These are phyloP conservation scores for Trametes gibbosa DNA, from an alignment of 768 basidiomycete genomes.

Conservation along the genomic window DNA sequence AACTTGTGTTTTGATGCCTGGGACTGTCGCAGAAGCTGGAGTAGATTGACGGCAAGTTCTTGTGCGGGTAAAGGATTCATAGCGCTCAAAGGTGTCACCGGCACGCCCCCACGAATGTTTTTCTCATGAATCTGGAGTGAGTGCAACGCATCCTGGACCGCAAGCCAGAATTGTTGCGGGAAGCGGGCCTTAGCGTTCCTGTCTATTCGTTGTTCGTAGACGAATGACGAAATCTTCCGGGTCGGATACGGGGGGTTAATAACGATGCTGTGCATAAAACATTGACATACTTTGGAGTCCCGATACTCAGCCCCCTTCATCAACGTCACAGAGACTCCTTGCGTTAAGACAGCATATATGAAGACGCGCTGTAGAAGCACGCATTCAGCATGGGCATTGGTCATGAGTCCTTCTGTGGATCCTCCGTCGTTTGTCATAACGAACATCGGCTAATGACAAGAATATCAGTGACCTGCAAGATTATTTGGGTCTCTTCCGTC, in stretches of 20 bases:
- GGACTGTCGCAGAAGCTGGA: not conserved
- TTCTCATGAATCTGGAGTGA: slow-evolving; percentile 16
- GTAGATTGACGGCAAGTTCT: not conserved
- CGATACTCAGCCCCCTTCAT: slow-evolving; percentile 56
- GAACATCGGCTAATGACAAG: slow-evolving; percentile 57
- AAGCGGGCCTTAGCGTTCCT: slow-evolving; percentile 17
- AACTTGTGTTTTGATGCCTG: not conserved
- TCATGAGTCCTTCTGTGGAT: slow-evolving; percentile 12
- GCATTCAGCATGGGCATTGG: slow-evolving; percentile 22
- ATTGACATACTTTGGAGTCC: slow-evolving; percentile 53
- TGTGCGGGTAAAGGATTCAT: not conserved
- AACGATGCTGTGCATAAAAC: too few species aligned
- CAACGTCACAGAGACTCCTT: slow-evolving; percentile 48
- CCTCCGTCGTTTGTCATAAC: slow-evolving; percentile 57
- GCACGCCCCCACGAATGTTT: not conserved
- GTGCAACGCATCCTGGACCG: slow-evolving; percentile 10
- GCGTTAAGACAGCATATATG: slow-evolving; percentile 46
- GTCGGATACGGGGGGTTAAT: not conserved
- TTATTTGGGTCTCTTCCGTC: too few species aligned
- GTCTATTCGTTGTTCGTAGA: slow-evolving; percentile 39
- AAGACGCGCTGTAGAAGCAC: slow-evolving; percentile 49
- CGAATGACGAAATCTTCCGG: slow-evolving; percentile 66
- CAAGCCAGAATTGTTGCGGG: slow-evolving; percentile 15
- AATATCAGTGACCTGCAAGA: too few species aligned
- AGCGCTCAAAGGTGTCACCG: not conserved